Conservation (phyloP, 768 basidiomycete species). For the Candolleomyces aberdarensis region DNA sequence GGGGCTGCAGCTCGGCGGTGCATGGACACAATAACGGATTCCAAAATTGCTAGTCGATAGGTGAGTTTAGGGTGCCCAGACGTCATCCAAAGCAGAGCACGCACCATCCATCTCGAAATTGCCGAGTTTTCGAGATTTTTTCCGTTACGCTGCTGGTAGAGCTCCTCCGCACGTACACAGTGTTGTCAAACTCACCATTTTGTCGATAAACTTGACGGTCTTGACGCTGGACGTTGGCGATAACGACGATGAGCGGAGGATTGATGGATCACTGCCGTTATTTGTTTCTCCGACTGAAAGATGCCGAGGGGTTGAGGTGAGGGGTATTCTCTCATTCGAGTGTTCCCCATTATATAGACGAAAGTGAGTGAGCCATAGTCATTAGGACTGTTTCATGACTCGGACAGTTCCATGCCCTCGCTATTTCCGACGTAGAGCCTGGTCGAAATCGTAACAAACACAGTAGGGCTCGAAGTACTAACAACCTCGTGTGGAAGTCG, state of each 20-base stretch:
- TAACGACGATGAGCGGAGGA: background rate
- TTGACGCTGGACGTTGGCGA: background rate
- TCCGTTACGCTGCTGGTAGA: conserved; percentile 30
- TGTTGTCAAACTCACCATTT: conserved; percentile 50
- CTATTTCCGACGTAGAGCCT: too few relatives aligned
- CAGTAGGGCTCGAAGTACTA: too few relatives aligned
- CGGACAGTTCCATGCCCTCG: too few relatives aligned
- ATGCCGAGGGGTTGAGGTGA: background rate
- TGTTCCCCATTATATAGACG: too few relatives aligned
- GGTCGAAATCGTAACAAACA: too few relatives aligned
- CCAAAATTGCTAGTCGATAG: too few relatives aligned
- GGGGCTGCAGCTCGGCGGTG: background rate
- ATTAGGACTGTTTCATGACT: too few relatives aligned
- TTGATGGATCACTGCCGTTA: background rate
- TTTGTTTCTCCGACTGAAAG: background rate
- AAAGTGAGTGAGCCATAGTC: too few relatives aligned
- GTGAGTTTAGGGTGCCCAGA: conserved; percentile 2
- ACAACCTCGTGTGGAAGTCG: too few relatives aligned
- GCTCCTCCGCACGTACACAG: conserved; percentile 28
- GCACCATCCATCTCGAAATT: conserved; percentile 50
- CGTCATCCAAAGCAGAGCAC: conserved; percentile 38
- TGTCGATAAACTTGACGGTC: conserved; percentile 38
- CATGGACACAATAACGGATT: background rate
- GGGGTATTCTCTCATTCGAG: too few relatives aligned
- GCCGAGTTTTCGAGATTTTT: conserved; percentile 24